Evolutionary conservation across 148 eudicot species (phyloP).

Genomic region (Spergularia bocconei): DNA sequence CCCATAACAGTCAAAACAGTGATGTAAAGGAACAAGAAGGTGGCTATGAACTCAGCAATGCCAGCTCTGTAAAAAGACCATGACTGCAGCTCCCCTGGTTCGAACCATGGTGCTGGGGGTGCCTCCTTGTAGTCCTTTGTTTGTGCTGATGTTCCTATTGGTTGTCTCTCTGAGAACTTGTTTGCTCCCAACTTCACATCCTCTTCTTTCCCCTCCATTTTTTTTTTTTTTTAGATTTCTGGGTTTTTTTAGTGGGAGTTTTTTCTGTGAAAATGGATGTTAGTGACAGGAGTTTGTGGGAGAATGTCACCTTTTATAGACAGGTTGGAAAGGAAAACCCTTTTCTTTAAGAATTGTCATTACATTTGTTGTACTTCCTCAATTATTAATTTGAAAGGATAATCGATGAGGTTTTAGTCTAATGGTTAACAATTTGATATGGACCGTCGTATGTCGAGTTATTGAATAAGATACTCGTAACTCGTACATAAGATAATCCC

Average conservation of each 20-base stretch:
- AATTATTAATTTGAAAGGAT: too few species aligned
- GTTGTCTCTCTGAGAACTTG: constrained; percentile 73
- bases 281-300: not conserved
- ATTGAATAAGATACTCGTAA: too few species aligned
- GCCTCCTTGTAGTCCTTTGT: constrained; percentile 76
- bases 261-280: not conserved
- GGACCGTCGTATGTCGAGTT: too few species aligned
- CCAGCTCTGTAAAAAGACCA: constrained; percentile 94
- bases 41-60: constrained; percentile 83
- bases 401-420: too few species aligned
- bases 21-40: constrained; percentile 76
- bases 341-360: too few species aligned
- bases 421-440: too few species aligned
- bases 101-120: constrained; percentile 79
- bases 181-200: constrained; percentile 80
- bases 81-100: constrained; percentile 70
- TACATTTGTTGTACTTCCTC: too few species aligned
- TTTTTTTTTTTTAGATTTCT: constrained; percentile 23
- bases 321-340: not conserved
- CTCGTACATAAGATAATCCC: too few species aligned
- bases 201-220: constrained; percentile 73
- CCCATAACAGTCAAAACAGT: constrained; percentile 82
- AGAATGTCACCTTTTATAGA: not conserved
- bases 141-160: constrained; percentile 74
- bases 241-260: not conserved